Evolutionary conservation across 192 early-diverging fungal genomes (phyloP).

Genomic region (Entophlyctis luteolus): DNA sequence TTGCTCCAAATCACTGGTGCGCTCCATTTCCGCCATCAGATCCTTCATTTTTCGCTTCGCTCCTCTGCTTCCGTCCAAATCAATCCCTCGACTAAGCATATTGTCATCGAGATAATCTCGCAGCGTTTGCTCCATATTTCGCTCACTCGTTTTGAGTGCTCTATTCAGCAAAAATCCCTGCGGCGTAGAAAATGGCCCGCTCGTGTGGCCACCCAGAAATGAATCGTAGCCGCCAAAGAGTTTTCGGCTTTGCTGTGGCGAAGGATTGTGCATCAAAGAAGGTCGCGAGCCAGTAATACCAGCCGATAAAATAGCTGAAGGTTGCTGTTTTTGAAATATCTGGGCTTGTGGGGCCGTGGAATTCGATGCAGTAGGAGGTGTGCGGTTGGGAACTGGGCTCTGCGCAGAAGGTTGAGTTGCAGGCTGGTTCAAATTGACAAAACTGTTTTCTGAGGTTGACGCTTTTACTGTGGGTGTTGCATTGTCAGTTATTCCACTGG

Average conservation of each 20-base stretch:
- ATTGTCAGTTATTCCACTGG: neutral
- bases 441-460: neutral
- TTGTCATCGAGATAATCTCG: neutral
- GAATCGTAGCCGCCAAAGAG: slow-evolving; percentile 15
- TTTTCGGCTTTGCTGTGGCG: slow-evolving; percentile 11
- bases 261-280: neutral
- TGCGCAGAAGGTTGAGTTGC: neutral
- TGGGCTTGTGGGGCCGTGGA: neutral
- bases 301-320: neutral
- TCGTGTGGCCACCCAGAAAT: neutral
- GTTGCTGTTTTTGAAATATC: neutral
- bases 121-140: neutral
- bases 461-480: neutral
- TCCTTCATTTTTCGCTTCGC: slow-evolving; percentile 77
- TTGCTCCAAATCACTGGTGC: slow-evolving; percentile 69
- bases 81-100: neutral
- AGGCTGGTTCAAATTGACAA: neutral
- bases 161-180: neutral
- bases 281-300: neutral
- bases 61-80: slow-evolving; percentile 27
- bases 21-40: slow-evolving; percentile 79
- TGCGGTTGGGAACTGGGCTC: too few relatives aligned
- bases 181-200: neutral
- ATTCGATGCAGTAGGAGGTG: too few relatives aligned
- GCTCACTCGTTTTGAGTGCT: neutral